A percentile compares a stretch with the other conserved stretches of the same genome.
phyloP scores from a whole-genome alignment of 768 basidiomycete genomes.

The Gloeophyllum trabeum region DNA sequence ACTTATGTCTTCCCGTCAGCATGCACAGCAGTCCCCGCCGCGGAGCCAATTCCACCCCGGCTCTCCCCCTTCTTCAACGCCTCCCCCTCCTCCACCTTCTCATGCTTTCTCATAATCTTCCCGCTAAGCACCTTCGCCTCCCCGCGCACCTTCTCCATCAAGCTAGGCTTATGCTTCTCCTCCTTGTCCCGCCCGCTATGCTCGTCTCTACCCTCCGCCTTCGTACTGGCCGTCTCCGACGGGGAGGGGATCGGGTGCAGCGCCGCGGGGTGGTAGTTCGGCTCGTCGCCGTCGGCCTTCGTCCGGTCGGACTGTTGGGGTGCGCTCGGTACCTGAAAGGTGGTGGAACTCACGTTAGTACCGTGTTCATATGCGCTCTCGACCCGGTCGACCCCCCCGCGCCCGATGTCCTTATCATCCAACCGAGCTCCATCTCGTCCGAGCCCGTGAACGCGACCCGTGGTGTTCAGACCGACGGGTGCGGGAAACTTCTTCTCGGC shows the following conservation, averaged over 20 bases:
- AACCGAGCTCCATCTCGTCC: slow-evolving; percentile 9
- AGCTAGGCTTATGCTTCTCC: slow-evolving; percentile 14
- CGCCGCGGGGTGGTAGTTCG: slow-evolving; percentile 16
- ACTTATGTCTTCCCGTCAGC: too few relatives aligned
- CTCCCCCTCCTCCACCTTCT: slow-evolving; percentile 17
- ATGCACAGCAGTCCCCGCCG: too few relatives aligned
- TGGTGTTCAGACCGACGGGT: too few relatives aligned
- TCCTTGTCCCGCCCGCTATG: slow-evolving; percentile 4
- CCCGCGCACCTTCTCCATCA: slow-evolving; percentile 20
- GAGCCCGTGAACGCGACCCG: slow-evolving; percentile 12
- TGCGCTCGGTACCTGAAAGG: too few relatives aligned
- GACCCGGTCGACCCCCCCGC: slow-evolving; percentile 7
- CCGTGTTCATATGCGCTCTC: too few relatives aligned
- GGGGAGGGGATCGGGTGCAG: slow-evolving; percentile 10
- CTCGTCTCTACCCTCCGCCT: background rate
- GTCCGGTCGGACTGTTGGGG: too few relatives aligned
- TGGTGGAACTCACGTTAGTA: too few relatives aligned
- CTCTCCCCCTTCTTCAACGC: slow-evolving; percentile 13
- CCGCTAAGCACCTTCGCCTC: slow-evolving; percentile 18
- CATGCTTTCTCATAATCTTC: slow-evolving; percentile 16
- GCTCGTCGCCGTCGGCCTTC: slow-evolving; percentile 15
- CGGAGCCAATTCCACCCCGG: too few relatives aligned
- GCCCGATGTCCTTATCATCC: slow-evolving; percentile 9
- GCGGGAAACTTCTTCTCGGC: too few relatives aligned
- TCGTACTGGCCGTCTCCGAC: slow-evolving; percentile 1